Evolutionary conservation across 768 basidiomycete genomes (phyloP).

Genomic region (Cubamyces sp.): DNA sequence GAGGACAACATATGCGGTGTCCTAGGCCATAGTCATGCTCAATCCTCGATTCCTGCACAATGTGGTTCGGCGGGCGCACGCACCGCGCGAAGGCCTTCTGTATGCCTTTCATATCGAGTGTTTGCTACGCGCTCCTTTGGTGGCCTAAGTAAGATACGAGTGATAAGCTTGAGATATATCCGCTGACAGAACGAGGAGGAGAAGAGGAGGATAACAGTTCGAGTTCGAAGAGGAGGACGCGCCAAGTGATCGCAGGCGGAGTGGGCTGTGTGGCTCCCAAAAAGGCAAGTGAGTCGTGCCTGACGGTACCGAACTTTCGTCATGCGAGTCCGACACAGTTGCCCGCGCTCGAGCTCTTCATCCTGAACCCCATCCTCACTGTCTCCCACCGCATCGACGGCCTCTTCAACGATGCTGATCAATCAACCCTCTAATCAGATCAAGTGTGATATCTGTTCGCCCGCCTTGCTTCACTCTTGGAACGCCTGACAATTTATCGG

Average conservation of each 20-base stretch:
- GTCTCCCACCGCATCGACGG: not conserved
- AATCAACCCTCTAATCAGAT: conserved; percentile 91
- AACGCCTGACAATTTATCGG: conserved; percentile 6
- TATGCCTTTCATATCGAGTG: conserved; percentile 34
- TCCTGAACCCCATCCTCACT: not conserved
- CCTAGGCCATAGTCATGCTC: conserved; percentile 41
- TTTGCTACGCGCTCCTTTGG: not conserved
- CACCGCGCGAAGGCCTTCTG: conserved; percentile 36
- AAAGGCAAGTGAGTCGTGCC: conserved; percentile 16
- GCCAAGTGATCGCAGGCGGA: conserved; percentile 20
- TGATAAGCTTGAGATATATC: not conserved
- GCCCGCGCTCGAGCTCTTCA: too few relatives aligned
- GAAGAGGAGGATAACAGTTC: not conserved
- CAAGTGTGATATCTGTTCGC: conserved; percentile 53
- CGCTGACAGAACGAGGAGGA: conserved; percentile 1
- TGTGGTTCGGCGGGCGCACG: conserved; percentile 4
- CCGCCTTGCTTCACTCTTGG: conserved; percentile 11
- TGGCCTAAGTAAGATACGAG: too few relatives aligned
- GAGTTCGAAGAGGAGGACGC: not conserved
- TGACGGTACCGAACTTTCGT: conserved; percentile 15
- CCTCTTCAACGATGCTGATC: conserved; percentile 47
- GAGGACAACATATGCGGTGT: conserved; percentile 90
- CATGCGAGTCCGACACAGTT: too few relatives aligned
- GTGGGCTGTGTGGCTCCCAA: conserved; percentile 13
- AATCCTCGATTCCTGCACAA: not conserved